These are phyloP conservation scores for Backusella tuberculispora DNA, from an alignment of 192 early-diverging fungal species.

Conservation along the genomic window DNA sequence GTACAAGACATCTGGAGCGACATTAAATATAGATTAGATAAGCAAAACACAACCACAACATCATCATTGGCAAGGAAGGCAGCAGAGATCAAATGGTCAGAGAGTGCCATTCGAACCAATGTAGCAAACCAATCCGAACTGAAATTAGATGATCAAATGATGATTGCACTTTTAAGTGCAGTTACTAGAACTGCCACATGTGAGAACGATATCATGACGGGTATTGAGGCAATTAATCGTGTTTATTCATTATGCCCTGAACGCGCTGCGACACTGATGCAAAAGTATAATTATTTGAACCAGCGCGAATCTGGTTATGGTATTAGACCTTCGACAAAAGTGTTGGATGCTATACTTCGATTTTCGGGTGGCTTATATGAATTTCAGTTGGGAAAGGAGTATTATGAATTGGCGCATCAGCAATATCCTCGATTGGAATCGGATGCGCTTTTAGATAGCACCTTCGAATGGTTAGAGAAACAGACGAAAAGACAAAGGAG, in stretches of 20 bases:
- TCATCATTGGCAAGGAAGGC: neutral
- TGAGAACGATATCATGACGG: slow-evolving; percentile 1
- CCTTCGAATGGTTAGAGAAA: neutral
- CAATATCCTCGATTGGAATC: slow-evolving; percentile 5
- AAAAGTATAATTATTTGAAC: neutral
- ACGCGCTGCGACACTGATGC: slow-evolving; percentile 8
- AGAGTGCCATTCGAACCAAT: neutral
- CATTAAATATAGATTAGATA: neutral
- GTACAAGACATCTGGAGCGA: neutral
- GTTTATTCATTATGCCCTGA: slow-evolving; percentile 8
- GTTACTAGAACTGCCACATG: slow-evolving; percentile 11
- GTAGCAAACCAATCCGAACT: neutral
- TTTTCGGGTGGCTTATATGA: slow-evolving; percentile 16
- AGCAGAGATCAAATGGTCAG: neutral
- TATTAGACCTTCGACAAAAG: neutral
- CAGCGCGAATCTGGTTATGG: neutral
- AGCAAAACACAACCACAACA: neutral
- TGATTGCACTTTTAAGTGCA: slow-evolving; percentile 6
- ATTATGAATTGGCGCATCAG: neutral
- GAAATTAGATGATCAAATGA: slow-evolving; percentile 10
- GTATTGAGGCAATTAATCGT: slow-evolving; percentile 3
- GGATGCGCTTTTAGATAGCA: neutral
- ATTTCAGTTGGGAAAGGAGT: slow-evolving; percentile 15
- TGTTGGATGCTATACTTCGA: slow-evolving; percentile 8
- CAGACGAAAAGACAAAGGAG: neutral